Evolutionary conservation across 176 grass and related monocot species (phyloP).

Genomic region (Saccharum officinarum): DNA sequence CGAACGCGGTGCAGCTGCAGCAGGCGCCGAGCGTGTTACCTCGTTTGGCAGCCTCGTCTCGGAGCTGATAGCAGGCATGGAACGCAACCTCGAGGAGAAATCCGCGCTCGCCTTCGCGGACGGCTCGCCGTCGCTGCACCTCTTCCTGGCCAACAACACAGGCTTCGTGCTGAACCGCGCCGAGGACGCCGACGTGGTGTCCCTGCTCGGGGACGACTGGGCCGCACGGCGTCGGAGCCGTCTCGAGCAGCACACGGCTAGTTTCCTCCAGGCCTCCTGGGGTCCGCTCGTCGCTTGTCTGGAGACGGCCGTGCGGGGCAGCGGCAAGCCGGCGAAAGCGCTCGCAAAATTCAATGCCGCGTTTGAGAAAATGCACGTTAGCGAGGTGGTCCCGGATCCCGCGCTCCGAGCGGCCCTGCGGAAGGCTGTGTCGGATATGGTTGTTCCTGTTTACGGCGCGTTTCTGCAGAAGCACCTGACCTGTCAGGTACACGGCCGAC

Average conservation of each 20-base stretch:
- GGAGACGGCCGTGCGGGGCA: background rate
- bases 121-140: background rate
- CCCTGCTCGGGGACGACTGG: constrained; percentile 30
- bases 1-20: background rate
- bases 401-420: constrained; percentile 9
- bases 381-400: constrained; percentile 14
- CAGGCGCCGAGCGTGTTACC: background rate
- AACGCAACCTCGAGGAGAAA: constrained; percentile 18
- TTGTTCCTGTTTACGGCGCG: constrained; percentile 14
- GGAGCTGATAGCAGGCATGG: background rate
- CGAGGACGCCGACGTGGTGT: background rate
- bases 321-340: constrained; percentile 15
- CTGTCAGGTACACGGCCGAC: too few species aligned
- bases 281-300: constrained; percentile 27
- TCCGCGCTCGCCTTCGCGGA: background rate
- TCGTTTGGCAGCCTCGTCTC: constrained; percentile 9
- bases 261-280: constrained; percentile 13
- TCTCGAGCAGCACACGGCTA: background rate
- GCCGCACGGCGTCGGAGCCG: background rate
- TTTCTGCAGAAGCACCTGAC: background rate
- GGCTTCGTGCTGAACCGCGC: background rate
- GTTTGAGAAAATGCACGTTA: background rate
- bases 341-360: constrained; percentile 2
- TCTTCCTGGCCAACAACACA: constrained; percentile 27
- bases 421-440: background rate